A percentile compares a stretch with the other conserved stretches of the same genome.
Conservation (phyloP, 2,329 filamentous ascomycete species). For the Aureobasidium lini region DNA sequence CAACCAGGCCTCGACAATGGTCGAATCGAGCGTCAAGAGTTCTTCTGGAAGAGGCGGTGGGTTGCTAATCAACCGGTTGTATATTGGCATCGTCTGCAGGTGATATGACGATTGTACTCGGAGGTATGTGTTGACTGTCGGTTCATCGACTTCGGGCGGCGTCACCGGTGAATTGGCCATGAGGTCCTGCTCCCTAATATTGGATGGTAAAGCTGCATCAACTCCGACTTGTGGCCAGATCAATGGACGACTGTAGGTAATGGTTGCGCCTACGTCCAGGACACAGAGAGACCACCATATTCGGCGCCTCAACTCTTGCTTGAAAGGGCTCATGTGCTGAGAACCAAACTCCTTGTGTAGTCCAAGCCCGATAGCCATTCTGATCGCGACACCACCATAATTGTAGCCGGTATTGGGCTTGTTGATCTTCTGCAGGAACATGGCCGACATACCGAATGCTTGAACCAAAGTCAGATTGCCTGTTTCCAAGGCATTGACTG, state of each 20-base stretch:
- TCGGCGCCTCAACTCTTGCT: constrained; percentile 28
- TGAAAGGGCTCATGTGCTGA: constrained; percentile 37
- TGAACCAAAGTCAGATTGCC: constrained; percentile 45
- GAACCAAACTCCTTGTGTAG: constrained; percentile 45
- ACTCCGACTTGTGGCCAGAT: constrained; percentile 38
- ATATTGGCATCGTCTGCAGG: constrained; percentile 38
- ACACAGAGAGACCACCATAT: constrained; percentile 35
- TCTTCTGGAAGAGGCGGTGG: constrained; percentile 36
- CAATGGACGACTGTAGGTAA: constrained; percentile 44
- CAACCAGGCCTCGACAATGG: constrained; percentile 26
- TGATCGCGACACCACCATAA: constrained; percentile 41
- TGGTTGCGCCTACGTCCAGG: constrained; percentile 43
- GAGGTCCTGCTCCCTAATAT: neutral
- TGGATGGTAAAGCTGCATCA: constrained; percentile 27
- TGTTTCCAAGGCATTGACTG: constrained; percentile 41
- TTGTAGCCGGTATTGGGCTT: constrained; percentile 46
- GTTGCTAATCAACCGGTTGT: constrained; percentile 39
- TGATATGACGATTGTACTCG: constrained; percentile 40
- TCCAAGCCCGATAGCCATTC: constrained; percentile 44
- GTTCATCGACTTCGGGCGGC: neutral
- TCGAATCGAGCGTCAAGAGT: constrained; percentile 34
- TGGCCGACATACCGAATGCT: constrained; percentile 39
- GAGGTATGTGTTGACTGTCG: constrained; percentile 39
- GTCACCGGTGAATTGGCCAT: neutral
- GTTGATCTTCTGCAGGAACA: constrained; percentile 44